Evolutionary conservation across 1,284 basidiomycete genomes (phyloP).

Genomic region (Sphaerobolus stellatus): DNA sequence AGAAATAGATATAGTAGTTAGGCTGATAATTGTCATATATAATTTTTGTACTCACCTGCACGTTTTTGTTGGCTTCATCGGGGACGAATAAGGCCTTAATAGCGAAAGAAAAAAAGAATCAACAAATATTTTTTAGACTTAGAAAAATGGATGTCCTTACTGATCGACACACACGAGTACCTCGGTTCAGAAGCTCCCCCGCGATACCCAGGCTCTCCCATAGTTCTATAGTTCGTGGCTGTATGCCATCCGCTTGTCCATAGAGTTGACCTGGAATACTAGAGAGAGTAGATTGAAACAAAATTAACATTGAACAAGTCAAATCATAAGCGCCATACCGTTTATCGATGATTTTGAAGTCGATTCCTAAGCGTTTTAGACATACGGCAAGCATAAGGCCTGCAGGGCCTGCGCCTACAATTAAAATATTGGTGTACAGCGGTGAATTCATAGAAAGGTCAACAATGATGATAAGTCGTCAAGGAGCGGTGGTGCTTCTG

Average conservation of each 20-base stretch:
- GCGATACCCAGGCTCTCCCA: constrained; percentile 70
- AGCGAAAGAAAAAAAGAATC: neutral
- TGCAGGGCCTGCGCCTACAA: constrained; percentile 58
- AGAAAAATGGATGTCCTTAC: no score
- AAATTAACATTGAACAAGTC: no score
- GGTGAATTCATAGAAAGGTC: no score
- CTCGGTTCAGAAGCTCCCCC: constrained; percentile 60
- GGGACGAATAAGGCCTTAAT: constrained; percentile 75
- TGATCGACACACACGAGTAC: constrained; percentile 65
- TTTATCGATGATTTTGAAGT: constrained; percentile 68
- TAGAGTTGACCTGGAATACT: constrained; percentile 47
- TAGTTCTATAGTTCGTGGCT: constrained; percentile 71
- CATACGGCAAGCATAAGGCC: constrained; percentile 65
- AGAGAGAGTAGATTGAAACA: no score
- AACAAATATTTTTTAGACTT: neutral
- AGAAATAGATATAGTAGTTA: neutral
- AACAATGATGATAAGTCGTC: no score
- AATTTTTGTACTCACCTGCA: no score
- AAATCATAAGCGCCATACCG: no score
- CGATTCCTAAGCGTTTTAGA: constrained; percentile 58
- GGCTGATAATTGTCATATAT: neutral
- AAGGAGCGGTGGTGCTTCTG: no score
- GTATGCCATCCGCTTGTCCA: constrained; percentile 79
- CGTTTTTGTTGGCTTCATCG: constrained; percentile 55
- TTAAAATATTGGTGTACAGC: constrained; percentile 54